Conservation (phyloP, 2,329 filamentous ascomycete genomes). For the Calonectria henricotiae region DNA sequence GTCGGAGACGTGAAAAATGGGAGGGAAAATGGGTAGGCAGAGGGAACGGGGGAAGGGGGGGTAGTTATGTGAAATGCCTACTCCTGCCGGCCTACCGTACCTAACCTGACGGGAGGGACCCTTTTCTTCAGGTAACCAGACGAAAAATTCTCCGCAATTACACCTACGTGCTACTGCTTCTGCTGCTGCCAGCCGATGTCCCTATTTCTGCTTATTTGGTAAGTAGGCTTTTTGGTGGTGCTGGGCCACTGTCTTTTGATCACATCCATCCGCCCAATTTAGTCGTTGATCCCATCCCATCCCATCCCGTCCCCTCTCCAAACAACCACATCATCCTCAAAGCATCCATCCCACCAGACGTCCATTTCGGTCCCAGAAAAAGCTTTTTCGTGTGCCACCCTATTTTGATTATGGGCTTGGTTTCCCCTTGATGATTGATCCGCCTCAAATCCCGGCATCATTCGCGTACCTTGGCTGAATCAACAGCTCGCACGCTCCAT, state of each 20-base stretch:
- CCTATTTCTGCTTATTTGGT: constrained; percentile 22
- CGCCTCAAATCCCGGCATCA: constrained; percentile 25
- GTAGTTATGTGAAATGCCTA: constrained; percentile 59
- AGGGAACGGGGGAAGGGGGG: constrained; percentile 58
- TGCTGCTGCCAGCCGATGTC: constrained; percentile 22
- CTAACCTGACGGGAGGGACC: constrained; percentile 45
- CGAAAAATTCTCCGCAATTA: constrained; percentile 43
- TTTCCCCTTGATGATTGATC: constrained; percentile 26
- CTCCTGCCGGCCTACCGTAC: constrained; percentile 39
- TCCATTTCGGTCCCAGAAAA: constrained; percentile 30
- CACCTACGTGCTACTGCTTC: constrained; percentile 30
- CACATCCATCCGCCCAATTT: constrained; percentile 23
- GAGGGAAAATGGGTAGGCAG: constrained; percentile 52
- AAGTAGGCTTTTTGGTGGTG: constrained; percentile 27
- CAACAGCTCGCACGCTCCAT: constrained; percentile 40
- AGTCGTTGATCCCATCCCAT: constrained; percentile 18
- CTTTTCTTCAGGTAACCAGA: constrained; percentile 43
- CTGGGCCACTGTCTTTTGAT: constrained; percentile 27
- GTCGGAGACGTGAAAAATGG: constrained; percentile 50
- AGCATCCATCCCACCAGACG: constrained; percentile 18
- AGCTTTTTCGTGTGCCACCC: constrained; percentile 30
- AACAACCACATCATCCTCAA: constrained; percentile 19
- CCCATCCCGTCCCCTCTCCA: neutral
- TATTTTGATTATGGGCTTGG: constrained; percentile 10
- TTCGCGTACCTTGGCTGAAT: constrained; percentile 25